A percentile compares a stretch with the other conserved stretches of the same genome.
Conservation (phyloP, 164 flowering plant species). For the Nymphaea thermarum region DNA sequence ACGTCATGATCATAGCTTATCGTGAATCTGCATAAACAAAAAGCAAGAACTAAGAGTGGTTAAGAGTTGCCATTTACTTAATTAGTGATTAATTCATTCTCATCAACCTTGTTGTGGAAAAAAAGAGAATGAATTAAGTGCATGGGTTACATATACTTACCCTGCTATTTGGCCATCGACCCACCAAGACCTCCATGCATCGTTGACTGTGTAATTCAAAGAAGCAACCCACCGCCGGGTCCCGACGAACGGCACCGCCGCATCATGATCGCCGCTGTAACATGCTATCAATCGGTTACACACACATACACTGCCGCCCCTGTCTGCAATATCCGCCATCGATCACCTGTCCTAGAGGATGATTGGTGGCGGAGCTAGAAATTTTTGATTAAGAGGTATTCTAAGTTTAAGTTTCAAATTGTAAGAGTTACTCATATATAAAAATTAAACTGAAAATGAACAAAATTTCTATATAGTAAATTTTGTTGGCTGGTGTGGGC, state of each 20-base stretch:
- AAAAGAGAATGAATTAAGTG: neutral
- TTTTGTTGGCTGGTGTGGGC: too few species aligned
- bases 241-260: slow-evolving; percentile 15
- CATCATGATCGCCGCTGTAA: slow-evolving; percentile 31
- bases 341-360: too few species aligned
- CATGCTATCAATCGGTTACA: neutral
- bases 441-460: too few species aligned
- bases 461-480: too few species aligned
- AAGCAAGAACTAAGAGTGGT: neutral
- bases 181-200: slow-evolving; percentile 47
- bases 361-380: too few species aligned
- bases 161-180: slow-evolving; percentile 35
- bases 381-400: too few species aligned
- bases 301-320: too few species aligned
- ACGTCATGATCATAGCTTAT: slow-evolving; percentile 14
- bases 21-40: slow-evolving; percentile 17
- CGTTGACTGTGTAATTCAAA: slow-evolving; percentile 28
- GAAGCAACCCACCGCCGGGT: slow-evolving; percentile 21
- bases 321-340: too few species aligned
- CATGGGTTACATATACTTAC: slow-evolving; percentile 10
- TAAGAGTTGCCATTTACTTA: neutral
- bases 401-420: too few species aligned
- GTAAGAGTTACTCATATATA: too few species aligned
- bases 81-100: neutral
- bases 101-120: neutral